Conservation (phyloP, 768 basidiomycete genomes). For the Cystobasidiopsis lactophilus region DNA sequence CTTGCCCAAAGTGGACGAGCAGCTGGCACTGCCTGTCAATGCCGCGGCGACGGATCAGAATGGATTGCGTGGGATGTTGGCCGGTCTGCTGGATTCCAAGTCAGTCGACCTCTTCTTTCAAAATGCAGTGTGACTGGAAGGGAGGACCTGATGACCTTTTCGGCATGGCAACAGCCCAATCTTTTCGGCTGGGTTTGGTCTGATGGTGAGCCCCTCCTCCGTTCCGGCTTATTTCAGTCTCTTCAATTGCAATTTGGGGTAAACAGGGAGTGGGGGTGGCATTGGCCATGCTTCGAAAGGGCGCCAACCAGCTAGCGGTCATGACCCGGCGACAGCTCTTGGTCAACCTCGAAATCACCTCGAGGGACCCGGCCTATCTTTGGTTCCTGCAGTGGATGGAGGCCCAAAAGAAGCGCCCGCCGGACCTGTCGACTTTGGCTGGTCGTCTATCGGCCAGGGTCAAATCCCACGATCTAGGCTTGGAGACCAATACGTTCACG, state of each 20-base stretch:
- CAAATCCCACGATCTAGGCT: conserved; percentile 75
- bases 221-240: background rate
- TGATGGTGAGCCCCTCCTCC: conserved; percentile 44
- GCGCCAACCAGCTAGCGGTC: conserved; percentile 42
- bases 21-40: too few relatives aligned
- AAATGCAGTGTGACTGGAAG: too few relatives aligned
- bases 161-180: conserved; percentile 76
- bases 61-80: background rate
- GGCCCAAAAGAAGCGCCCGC: conserved; percentile 30
- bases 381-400: conserved; percentile 98
- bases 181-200: conserved; percentile 92
- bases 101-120: background rate
- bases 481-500: conserved; percentile 69
- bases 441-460: conserved; percentile 22
- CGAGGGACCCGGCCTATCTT: conserved; percentile 79
- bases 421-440: conserved; percentile 16
- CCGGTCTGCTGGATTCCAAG: conserved; percentile 5
- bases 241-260: background rate
- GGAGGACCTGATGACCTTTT: too few relatives aligned
- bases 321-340: conserved; percentile 72
- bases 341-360: conserved; percentile 85
- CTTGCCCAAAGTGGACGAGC: too few relatives aligned
- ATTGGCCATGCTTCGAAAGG: conserved; percentile 49
- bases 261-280: conserved; percentile 71
- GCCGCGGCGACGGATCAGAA: too few relatives aligned